Percentiles rank a stretch among this genome's conserved stretches.
phyloP scores from a whole-genome alignment of 768 basidiomycete genomes.

The Podaxis sp. region DNA sequence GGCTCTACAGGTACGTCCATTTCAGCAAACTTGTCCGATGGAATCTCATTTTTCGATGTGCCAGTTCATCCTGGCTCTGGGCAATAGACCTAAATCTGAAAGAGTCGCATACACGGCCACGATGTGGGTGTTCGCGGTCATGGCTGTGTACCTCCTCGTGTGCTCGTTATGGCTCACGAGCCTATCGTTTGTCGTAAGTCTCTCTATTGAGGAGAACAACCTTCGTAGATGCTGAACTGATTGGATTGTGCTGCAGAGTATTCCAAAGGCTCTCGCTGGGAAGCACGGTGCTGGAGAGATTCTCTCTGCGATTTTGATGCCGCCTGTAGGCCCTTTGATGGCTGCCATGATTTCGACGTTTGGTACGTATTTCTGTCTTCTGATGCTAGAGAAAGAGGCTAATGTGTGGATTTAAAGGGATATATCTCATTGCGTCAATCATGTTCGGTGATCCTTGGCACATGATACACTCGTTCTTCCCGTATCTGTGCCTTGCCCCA shows the following conservation, averaged over 20 bases:
- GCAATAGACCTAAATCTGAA: constrained; percentile 88
- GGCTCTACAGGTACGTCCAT: constrained; percentile 40
- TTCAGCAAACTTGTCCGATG: background rate
- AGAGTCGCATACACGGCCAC: constrained; percentile 68
- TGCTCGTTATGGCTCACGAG: constrained; percentile 85
- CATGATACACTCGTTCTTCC: constrained; percentile 91
- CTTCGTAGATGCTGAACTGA: background rate
- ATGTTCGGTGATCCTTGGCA: constrained; percentile 87
- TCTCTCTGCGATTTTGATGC: constrained; percentile 65
- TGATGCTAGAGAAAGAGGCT: constrained; percentile 71
- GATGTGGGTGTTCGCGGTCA: constrained; percentile 82
- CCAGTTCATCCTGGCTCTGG: constrained; percentile 63
- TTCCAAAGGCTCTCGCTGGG: constrained; percentile 48
- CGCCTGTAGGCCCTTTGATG: constrained; percentile 77
- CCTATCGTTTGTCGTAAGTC: constrained; percentile 69
- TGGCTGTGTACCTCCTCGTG: constrained; percentile 81
- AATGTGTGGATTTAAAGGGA: background rate
- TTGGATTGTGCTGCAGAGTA: constrained; percentile 35
- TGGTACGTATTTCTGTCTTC: constrained; percentile 82
- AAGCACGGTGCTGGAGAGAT: constrained; percentile 45
- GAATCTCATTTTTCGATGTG: background rate
- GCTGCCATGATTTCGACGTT: constrained; percentile 89
- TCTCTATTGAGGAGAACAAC: background rate
- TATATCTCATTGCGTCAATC: constrained; percentile 1
- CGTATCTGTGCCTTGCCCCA: constrained; percentile 86